These are phyloP conservation scores for Madurella fahalii DNA, from an alignment of 2,329 filamentous ascomycete genomes.

Conservation along the genomic window DNA sequence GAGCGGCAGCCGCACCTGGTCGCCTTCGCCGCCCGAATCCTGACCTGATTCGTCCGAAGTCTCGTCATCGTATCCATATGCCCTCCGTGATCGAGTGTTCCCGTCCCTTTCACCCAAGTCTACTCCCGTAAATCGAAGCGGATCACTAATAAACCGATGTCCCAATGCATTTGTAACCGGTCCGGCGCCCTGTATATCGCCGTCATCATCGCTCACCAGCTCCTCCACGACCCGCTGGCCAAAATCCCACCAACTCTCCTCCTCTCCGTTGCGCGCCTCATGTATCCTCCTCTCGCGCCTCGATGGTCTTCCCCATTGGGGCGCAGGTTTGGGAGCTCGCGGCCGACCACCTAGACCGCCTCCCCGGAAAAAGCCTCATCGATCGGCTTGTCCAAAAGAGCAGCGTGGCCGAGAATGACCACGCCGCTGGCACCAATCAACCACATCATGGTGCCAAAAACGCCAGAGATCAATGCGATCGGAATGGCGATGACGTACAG, in stretches of 20 bases:
- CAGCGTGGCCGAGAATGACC: slow-evolving; percentile 88
- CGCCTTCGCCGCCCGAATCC: slow-evolving; percentile 45
- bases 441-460: slow-evolving; percentile 84
- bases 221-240: slow-evolving; percentile 60
- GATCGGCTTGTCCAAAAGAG: slow-evolving; percentile 97
- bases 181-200: slow-evolving; percentile 53
- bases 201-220: slow-evolving; percentile 56
- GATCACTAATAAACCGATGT: slow-evolving; percentile 54
- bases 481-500: slow-evolving; percentile 80
- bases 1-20: slow-evolving; percentile 43
- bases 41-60: slow-evolving; percentile 44
- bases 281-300: slow-evolving; percentile 71
- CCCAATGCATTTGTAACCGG: slow-evolving; percentile 38
- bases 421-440: slow-evolving; percentile 93
- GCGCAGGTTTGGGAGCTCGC: slow-evolving; percentile 94
- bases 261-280: slow-evolving; percentile 45
- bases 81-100: slow-evolving; percentile 35
- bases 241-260: slow-evolving; percentile 36
- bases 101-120: slow-evolving; percentile 49
- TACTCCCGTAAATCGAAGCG: slow-evolving; percentile 57
- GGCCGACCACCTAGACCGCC: slow-evolving; percentile 99
- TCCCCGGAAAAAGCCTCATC: slow-evolving; percentile 99
- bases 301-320: slow-evolving; percentile 99
- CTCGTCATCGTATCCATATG: slow-evolving; percentile 40
- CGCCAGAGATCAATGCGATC: slow-evolving; percentile 78